phyloP scores from a whole-genome alignment of 345 rosid species.

The Camelina sativa region DNA sequence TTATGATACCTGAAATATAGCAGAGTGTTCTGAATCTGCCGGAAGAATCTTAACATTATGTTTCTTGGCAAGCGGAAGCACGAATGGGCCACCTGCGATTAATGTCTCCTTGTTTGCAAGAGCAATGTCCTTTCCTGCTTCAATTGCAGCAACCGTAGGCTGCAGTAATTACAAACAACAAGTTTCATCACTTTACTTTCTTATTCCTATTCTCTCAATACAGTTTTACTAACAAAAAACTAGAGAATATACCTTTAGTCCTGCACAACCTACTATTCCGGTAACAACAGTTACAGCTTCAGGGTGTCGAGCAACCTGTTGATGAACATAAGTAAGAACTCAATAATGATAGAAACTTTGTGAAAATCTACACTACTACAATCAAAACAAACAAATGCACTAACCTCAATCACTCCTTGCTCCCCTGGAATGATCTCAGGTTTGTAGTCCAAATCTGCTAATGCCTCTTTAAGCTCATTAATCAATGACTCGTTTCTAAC shows the following conservation, averaged over 20 bases:
- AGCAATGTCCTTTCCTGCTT: conserved; percentile 93
- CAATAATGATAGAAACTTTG: neutral
- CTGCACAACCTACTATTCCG: conserved; percentile 98
- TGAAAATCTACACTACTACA: conserved; percentile 11
- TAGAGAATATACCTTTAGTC: conserved; percentile 63
- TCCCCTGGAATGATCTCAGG: conserved; percentile 98
- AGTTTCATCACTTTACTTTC: neutral
- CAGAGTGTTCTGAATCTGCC: conserved; percentile 99
- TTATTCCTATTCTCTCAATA: neutral
- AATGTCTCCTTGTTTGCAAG: conserved; percentile 98
- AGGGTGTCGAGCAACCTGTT: conserved; percentile 91
- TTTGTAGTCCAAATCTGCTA: conserved; percentile 72
- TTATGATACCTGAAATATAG: conserved; percentile 83
- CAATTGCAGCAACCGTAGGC: conserved; percentile 99
- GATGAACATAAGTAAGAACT: conserved; percentile 31
- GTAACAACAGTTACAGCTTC: conserved; percentile 93
- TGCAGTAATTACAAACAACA: conserved; percentile 26
- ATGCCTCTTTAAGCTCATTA: conserved; percentile 81
- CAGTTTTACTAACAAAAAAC: neutral
- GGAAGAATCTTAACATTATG: conserved; percentile 94
- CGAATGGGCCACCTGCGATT: conserved; percentile 96
- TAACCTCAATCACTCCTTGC: conserved; percentile 86
- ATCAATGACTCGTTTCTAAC: conserved; percentile 75
- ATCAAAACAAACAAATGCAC: neutral
- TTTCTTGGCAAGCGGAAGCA: conserved; percentile 91